Evolutionary conservation across 768 basidiomycete genomes (phyloP).

Genomic region (Suillus subalutaceus): DNA sequence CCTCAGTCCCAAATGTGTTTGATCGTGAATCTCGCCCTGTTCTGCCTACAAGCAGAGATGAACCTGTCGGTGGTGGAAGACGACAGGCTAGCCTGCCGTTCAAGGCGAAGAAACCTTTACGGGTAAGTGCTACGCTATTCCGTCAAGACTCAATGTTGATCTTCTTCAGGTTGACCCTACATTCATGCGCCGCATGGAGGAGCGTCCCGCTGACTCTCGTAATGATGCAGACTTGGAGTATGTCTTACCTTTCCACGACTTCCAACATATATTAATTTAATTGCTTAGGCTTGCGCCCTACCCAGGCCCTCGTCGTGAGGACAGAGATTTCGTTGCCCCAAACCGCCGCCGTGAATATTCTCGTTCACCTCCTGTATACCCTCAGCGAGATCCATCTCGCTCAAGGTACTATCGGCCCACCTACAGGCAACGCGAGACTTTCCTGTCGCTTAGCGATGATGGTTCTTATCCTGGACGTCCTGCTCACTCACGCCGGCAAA

Average conservation of each 20-base stretch:
- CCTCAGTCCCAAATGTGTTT: neutral
- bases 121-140: neutral
- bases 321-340: neutral
- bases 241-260: neutral
- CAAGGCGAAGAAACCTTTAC: neutral
- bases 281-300: neutral
- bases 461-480: neutral
- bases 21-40: neutral
- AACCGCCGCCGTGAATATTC: neutral
- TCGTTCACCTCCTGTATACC: neutral
- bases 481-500: neutral
- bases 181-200: neutral
- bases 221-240: neutral
- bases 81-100: neutral
- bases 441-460: neutral
- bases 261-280: neutral
- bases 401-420: neutral
- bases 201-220: neutral
- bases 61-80: neutral
- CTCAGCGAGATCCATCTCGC: too few species aligned
- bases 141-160: neutral
- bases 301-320: neutral
- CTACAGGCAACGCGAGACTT: neutral
- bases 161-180: neutral
- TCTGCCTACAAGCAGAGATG: neutral